phyloP scores from a whole-genome alignment of 2,329 filamentous ascomycete species.

The Tolypocladium album region DNA sequence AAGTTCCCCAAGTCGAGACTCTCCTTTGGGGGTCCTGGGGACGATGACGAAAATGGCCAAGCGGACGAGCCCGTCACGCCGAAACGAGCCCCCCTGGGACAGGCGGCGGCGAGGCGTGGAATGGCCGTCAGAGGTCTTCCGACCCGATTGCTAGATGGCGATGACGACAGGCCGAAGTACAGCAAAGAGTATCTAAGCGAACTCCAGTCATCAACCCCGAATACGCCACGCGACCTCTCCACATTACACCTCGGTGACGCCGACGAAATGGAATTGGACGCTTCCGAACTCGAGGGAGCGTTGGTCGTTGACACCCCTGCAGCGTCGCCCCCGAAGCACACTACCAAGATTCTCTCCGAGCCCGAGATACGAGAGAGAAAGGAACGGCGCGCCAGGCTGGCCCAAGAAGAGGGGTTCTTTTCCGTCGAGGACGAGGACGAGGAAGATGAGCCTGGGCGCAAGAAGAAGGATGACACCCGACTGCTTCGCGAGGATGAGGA shows the following conservation, averaged over 20 bases:
- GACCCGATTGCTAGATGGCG: conserved; percentile 38
- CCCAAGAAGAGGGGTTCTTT: conserved; percentile 56
- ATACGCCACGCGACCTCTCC: conserved; percentile 58
- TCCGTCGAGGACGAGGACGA: conserved; percentile 52
- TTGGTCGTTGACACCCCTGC: conserved; percentile 46
- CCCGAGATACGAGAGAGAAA: conserved; percentile 87
- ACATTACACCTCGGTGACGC: conserved; percentile 32
- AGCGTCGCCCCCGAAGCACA: conserved; percentile 16
- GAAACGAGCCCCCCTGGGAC: conserved; percentile 55
- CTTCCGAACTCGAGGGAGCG: conserved; percentile 51
- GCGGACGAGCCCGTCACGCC: conserved; percentile 42
- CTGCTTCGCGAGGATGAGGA: conserved; percentile 83
- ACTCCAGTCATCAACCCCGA: conserved; percentile 75
- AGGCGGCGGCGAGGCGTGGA: conserved; percentile 47
- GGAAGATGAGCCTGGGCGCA: conserved; percentile 20
- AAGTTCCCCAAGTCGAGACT: conserved; percentile 47
- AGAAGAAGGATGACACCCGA: conserved; percentile 59
- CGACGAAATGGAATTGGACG: conserved; percentile 44
- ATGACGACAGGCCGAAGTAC: conserved; percentile 67
- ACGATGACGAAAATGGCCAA: conserved; percentile 40
- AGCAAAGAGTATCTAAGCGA: conserved; percentile 80
- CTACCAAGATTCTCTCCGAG: conserved; percentile 60
- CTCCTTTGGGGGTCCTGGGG: conserved; percentile 59
- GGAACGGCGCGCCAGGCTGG: conserved; percentile 71
- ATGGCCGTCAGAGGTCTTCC: conserved; percentile 39